These are phyloP conservation scores for Ligustrum vulgare DNA, from an alignment of 257 asterid genomes.

Conservation along the genomic window DNA sequence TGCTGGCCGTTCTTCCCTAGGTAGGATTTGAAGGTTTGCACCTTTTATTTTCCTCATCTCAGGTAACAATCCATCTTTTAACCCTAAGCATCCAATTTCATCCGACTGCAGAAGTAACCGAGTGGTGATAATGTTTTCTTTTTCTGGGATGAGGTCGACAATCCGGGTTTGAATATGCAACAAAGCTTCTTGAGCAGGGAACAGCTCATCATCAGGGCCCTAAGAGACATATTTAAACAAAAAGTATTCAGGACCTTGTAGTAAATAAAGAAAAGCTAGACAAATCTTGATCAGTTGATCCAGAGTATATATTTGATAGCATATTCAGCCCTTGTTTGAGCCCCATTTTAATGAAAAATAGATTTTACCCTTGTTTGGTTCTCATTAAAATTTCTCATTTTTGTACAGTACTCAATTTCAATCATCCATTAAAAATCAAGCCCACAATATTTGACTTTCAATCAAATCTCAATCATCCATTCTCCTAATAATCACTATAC, in stretches of 20 bases:
- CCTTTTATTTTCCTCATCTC: constrained; percentile 63
- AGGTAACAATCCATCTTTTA: constrained; percentile 43
- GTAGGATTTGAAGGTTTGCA: constrained; percentile 62
- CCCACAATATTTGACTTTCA: too few relatives aligned
- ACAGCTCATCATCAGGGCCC: constrained; percentile 98
- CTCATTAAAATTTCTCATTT: too few relatives aligned
- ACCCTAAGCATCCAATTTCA: constrained; percentile 64
- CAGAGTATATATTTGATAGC: background rate
- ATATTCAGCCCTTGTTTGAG: too few relatives aligned
- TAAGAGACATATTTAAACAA: constrained; percentile 32
- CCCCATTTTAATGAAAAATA: too few relatives aligned
- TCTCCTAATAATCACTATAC: too few relatives aligned
- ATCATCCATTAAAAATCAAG: too few relatives aligned
- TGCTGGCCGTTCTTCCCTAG: constrained; percentile 65
- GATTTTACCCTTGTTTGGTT: too few relatives aligned
- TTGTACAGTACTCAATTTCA: too few relatives aligned
- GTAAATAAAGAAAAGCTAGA: background rate
- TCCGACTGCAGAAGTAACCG: constrained; percentile 77
- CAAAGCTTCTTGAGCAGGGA: constrained; percentile 99
- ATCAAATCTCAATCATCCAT: too few relatives aligned
- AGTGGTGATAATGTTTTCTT: constrained; percentile 76
- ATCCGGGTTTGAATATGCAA: constrained; percentile 93
- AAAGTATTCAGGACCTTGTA: constrained; percentile 21
- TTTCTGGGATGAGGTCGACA: constrained; percentile 71
- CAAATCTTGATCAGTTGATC: background rate